These are phyloP conservation scores for Lolium perenne DNA, from an alignment of 176 grass and related monocot species.

Conservation along the genomic window DNA sequence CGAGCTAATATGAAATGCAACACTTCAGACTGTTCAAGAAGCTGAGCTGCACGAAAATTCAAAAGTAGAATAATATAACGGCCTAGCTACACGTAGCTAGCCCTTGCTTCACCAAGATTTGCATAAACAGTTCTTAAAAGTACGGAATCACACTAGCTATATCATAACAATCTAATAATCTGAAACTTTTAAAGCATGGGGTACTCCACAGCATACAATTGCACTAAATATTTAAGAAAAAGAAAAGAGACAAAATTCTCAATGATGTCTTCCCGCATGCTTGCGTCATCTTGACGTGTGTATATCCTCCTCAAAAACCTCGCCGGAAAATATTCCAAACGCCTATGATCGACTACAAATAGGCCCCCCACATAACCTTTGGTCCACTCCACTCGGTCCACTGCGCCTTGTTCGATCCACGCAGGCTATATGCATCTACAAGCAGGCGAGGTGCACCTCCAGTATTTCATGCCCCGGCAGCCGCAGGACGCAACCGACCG, in stretches of 20 bases:
- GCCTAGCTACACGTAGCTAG: not conserved
- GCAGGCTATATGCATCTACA: conserved; percentile 62
- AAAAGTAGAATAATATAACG: not conserved
- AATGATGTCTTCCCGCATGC: conserved; percentile 62
- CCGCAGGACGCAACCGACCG: conserved; percentile 26
- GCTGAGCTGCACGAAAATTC: not conserved
- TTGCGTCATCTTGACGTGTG: conserved; percentile 48
- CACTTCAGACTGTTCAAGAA: not conserved
- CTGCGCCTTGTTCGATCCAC: conserved; percentile 41
- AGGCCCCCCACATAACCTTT: conserved; percentile 44
- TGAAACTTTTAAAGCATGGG: conserved; percentile 25
- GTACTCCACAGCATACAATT: not conserved
- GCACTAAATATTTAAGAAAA: not conserved
- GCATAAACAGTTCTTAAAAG: conserved; percentile 25
- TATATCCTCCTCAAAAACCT: conserved; percentile 45
- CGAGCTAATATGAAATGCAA: not conserved
- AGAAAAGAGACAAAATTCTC: conserved; percentile 39
- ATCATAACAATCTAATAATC: not conserved
- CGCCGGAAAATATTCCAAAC: conserved; percentile 36
- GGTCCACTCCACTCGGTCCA: conserved; percentile 51
- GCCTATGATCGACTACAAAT: conserved; percentile 47
- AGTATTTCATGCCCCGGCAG: conserved; percentile 65
- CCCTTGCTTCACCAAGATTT: conserved; percentile 32
- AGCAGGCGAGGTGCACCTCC: conserved; percentile 48
- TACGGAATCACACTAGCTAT: not conserved